Evolutionary conservation across 768 basidiomycete species (phyloP), one percentile per base, ranked within the genome.

Genomic region (Tubosaeta sp.): DNA sequence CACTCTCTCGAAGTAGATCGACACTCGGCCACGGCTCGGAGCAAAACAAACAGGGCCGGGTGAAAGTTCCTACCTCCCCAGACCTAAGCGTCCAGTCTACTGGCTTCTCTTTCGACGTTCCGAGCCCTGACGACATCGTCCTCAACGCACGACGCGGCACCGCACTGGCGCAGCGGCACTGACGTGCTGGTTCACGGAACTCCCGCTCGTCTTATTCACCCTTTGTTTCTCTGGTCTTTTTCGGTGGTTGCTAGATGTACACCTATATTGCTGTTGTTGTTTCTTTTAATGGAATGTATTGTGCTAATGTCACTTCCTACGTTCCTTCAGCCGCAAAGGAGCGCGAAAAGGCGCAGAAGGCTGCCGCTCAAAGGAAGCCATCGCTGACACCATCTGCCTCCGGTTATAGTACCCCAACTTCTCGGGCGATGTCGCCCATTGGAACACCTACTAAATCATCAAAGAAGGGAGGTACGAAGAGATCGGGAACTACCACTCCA

Each of bases 51-150:
- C 51, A 52, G 27, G 39, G 36, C 53, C 51, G 43, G 27, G 43
- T 13, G 39, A 57, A 52, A 11, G 38, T 48, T 18, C 43, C 50
- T 19, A 53, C 48, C 22, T 69, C 75, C n/a, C 72, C 76, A 16
- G 68, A 69, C 46, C 53, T 72, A 35, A 60, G 62, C 8, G 60
- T 69, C 13, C 59, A 71, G 16, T 63, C 65, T 35, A 69, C 72
- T 3, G 58, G 58, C 47, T 90, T 90, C 64, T 71, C 81, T 10
- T 92, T 94, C 62, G 83, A 93, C 55, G 78, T 76, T 21, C 90
- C 90, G 31, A 96, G 94, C 68, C 95, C 95, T 19, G 95, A 98
- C 59, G 95, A 97, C 61, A 70, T 90, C 55, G 83, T 97, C 9
- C 73, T 88, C 59, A 82, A 81, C 58, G 90, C 92, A 48, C 82